These are phyloP conservation scores for Lathyrus aphaca DNA, from an alignment of 306 rosid genomes.

Conservation along the genomic window DNA sequence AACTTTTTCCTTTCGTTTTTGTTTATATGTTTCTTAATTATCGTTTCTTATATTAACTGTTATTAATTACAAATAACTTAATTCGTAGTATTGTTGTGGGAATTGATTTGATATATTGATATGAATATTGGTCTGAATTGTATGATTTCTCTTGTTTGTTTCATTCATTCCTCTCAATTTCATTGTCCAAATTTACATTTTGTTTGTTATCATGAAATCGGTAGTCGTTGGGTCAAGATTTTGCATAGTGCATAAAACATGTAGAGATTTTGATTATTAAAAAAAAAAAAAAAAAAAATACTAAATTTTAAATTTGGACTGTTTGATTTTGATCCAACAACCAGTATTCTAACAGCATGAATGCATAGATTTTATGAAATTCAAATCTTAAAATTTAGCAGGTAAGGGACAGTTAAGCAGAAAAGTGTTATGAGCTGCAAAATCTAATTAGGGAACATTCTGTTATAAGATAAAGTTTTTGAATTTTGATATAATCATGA, in stretches of 20 bases:
- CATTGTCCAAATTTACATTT: neutral
- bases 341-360: neutral
- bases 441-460: conserved; percentile 34
- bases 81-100: conserved; percentile 1
- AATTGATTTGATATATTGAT: neutral
- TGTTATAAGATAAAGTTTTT: conserved; percentile 29
- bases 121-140: conserved; percentile 12
- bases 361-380: neutral
- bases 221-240: neutral
- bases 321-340: neutral
- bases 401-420: conserved; percentile 42
- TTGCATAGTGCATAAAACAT: neutral
- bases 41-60: conserved; percentile 4
- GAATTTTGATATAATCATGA: conserved; percentile 9
- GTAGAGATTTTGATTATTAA: too few species aligned
- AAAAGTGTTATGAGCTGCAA: conserved; percentile 36
- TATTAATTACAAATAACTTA: neutral
- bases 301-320: neutral
- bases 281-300: neutral
- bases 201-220: neutral
- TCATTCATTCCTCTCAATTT: conserved; percentile 2
- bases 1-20: conserved; percentile 18
- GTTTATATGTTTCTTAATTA: conserved; percentile 9
- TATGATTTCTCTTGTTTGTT: conserved; percentile 7
- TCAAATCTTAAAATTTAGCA: conserved; percentile 17